phyloP scores from a whole-genome alignment of 768 basidiomycete species.

The Kwoniella pini region DNA sequence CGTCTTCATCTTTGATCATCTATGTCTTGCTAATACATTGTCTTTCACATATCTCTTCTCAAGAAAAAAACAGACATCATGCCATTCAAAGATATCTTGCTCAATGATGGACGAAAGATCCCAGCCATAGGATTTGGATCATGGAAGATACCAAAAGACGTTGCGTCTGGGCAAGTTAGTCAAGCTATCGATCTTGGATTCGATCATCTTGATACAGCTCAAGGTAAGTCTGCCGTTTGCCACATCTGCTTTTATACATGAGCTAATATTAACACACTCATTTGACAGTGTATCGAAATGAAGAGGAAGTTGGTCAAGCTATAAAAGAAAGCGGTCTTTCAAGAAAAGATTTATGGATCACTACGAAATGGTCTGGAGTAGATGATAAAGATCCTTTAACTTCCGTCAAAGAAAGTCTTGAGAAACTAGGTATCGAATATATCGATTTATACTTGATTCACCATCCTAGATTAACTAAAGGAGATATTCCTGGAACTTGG shows the following conservation, averaged over 20 bases:
- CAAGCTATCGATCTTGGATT: conserved; percentile 49
- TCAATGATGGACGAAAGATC: conserved; percentile 53
- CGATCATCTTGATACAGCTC: conserved; percentile 50
- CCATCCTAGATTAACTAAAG: conserved; percentile 31
- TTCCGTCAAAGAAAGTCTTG: conserved; percentile 65
- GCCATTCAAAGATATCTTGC: conserved; percentile 39
- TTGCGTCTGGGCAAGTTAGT: conserved; percentile 39
- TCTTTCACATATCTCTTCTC: not conserved
- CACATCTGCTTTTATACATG: not conserved
- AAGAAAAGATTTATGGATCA: conserved; percentile 47
- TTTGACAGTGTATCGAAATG: conserved; percentile 53
- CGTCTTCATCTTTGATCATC: not conserved
- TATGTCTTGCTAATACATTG: not conserved
- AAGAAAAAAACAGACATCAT: conserved; percentile 9
- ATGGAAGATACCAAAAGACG: conserved; percentile 52
- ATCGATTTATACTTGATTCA: conserved; percentile 48
- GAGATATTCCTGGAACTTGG: conserved; percentile 43
- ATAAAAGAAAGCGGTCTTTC: conserved; percentile 37
- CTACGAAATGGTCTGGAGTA: conserved; percentile 45
- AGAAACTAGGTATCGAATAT: conserved; percentile 50
- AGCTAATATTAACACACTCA: not conserved
- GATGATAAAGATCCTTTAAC: conserved; percentile 26
- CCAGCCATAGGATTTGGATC: conserved; percentile 51
- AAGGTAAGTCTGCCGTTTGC: conserved; percentile 20
- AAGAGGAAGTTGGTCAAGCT: conserved; percentile 44